Evolutionary conservation across 2,329 filamentous ascomycete genomes (phyloP), one percentile per base, ranked within the genome.

Genomic region (Talaromyces sp.): DNA sequence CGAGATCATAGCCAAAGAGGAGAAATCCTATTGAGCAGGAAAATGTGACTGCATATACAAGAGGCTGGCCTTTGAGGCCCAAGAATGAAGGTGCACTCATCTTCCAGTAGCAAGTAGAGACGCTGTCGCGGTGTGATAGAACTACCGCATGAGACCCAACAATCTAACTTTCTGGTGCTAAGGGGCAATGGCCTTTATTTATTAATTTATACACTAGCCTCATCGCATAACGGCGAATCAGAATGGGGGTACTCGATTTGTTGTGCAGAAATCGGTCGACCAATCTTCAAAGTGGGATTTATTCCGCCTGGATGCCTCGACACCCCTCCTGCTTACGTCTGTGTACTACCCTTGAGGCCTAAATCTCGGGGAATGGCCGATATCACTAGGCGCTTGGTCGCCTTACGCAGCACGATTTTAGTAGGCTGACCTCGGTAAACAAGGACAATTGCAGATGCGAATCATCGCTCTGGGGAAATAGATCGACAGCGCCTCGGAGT

Each of bases 1-100:
- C 78, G 30, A 79, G 77, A 55, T 76, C 72, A 60, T 75, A 76
- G 25, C 73, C 73, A 62, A 80, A 80, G 6, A 80, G 72, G 11
- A 78, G 69, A 25, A 77, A 77, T 13, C 77, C 77, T 10, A 78
- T 71, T 22, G 75, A 65, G 39, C 66, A 67, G 49, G 61, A 62
- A 53, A 66, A 44, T 15, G 66, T 68, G n/a, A 68, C 64, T 17
- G 63, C 64, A n/a, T 68, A 67, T 9, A 68, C 63, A 59, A 68
- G 64, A 9, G 47, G 57, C 52, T 67, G 60, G 54, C 67, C 62
- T 33, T 62, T 61, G 44, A 68, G 61, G 44, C 44, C 47, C 54
- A 63, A 49, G 22, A 61, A 63, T 27, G 19, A 30, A 47, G 61
- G 61, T 7, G 49, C 19, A 51, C 52, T 27, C 59, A 61, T 61